A percentile compares a stretch with the other conserved stretches of the same genome.
Evolutionary conservation across 768 basidiomycete genomes (phyloP).

Genomic region (Boletus barrowsii): DNA sequence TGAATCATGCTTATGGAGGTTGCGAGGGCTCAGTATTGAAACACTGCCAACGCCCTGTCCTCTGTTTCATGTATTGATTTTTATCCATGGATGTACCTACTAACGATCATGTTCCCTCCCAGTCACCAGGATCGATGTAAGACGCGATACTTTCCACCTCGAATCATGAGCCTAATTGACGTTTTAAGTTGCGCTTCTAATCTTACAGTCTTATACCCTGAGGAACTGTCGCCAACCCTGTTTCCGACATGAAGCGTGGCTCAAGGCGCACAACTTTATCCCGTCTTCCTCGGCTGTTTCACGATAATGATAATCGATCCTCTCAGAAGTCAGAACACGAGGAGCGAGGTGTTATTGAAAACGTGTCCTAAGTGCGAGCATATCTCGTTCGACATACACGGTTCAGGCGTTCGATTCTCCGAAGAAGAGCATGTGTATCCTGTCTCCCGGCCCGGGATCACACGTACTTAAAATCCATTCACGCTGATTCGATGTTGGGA

Average conservation of each 20-base stretch:
- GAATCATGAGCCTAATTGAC: background rate
- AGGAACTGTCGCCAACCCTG: background rate
- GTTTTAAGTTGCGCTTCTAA: background rate
- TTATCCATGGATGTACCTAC: background rate
- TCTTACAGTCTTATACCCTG: background rate
- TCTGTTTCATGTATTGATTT: background rate
- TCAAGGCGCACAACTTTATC: background rate
- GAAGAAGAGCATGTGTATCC: constrained; percentile 7
- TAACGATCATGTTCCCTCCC: background rate
- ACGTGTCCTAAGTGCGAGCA: background rate
- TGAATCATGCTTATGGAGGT: background rate
- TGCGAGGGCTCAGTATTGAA: background rate
- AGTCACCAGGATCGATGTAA: background rate
- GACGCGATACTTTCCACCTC: background rate
- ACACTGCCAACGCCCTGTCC: too few species aligned
- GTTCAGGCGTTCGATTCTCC: constrained; percentile 1
- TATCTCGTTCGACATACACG: background rate
- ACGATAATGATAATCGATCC: background rate
- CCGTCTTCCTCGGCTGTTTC: constrained; percentile 3
- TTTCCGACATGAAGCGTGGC: background rate
- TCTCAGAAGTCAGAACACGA: background rate
- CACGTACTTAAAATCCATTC: background rate
- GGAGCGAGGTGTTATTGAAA: background rate
- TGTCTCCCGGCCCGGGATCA: background rate
- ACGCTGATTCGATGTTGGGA: background rate